These are phyloP conservation scores for Alternaria consortialis DNA, from an alignment of 2,329 filamentous ascomycete species.

Conservation along the genomic window DNA sequence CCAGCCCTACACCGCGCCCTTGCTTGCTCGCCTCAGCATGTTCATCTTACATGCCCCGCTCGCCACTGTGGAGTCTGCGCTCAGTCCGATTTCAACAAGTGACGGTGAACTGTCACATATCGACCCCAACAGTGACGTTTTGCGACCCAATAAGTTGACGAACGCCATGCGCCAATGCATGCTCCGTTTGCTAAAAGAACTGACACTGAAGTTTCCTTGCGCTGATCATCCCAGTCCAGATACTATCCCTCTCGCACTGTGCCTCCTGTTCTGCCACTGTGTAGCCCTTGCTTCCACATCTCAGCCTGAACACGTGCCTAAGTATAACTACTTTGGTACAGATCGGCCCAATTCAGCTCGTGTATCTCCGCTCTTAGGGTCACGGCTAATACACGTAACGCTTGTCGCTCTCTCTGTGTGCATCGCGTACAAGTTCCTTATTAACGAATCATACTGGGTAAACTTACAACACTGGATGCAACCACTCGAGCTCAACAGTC, in stretches of 20 bases:
- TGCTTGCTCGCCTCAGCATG: conserved; percentile 9
- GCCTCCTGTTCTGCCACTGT: conserved; percentile 3
- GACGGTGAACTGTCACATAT: not conserved
- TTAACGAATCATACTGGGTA: not conserved
- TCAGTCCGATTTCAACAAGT: not conserved
- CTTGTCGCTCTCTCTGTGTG: not conserved
- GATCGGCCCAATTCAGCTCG: not conserved
- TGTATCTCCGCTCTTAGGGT: not conserved
- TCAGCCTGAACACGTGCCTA: not conserved
- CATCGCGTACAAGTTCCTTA: conserved; percentile 3
- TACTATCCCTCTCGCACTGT: conserved; percentile 3
- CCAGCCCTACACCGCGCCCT: conserved; percentile 4
- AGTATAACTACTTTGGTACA: not conserved
- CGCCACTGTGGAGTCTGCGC: not conserved
- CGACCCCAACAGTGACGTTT: not conserved
- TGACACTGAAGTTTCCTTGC: not conserved
- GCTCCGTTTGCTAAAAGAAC: not conserved
- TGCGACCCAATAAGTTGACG: not conserved
- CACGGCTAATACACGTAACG: not conserved
- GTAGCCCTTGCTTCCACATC: not conserved
- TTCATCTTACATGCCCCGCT: conserved; percentile 8
- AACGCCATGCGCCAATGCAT: not conserved
- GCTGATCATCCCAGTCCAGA: not conserved
- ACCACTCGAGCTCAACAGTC: not conserved
- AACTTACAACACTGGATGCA: not conserved